Percentiles rank a stretch among this genome's conserved stretches.
Conservation (phyloP, 345 rosid genomes). For the Microthlaspi erraticum region DNA sequence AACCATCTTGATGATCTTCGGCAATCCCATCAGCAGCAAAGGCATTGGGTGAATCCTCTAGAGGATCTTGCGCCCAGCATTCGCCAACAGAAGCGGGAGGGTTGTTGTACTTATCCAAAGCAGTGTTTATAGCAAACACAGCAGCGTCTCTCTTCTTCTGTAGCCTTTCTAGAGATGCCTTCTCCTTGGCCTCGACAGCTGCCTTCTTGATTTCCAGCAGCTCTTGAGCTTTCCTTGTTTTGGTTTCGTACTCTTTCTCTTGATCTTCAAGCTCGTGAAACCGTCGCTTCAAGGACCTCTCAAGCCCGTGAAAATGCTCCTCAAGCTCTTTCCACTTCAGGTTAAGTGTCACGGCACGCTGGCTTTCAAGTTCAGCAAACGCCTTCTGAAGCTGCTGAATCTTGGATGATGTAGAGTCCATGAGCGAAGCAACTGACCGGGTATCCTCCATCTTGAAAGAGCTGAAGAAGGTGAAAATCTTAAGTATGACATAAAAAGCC, state of each 20-base stretch:
- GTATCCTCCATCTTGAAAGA: constrained; percentile 71
- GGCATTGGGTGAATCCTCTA: constrained; percentile 55
- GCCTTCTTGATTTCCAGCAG: constrained; percentile 74
- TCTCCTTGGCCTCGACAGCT: constrained; percentile 86
- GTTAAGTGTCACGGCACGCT: constrained; percentile 86
- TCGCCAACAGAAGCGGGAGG: constrained; percentile 53
- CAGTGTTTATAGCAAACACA: constrained; percentile 62
- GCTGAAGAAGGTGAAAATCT: constrained; percentile 36
- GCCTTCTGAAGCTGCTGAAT: constrained; percentile 99
- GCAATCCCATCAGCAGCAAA: constrained; percentile 50
- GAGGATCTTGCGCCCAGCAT: constrained; percentile 41
- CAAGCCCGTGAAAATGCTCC: constrained; percentile 98
- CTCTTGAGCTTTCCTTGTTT: constrained; percentile 80
- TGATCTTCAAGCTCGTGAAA: constrained; percentile 98
- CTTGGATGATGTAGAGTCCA: constrained; percentile 84
- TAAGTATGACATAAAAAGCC: constrained; percentile 1
- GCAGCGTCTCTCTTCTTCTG: constrained; percentile 94
- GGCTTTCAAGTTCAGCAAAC: constrained; percentile 97
- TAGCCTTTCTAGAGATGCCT: constrained; percentile 73
- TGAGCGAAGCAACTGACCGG: constrained; percentile 70
- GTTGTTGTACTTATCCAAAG: constrained; percentile 72
- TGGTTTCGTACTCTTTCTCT: constrained; percentile 76
- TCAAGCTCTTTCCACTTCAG: constrained; percentile 96
- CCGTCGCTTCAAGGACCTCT: constrained; percentile 95
- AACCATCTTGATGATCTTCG: constrained; percentile 42